Base-by-base conservation (phyloP, 164 flowering plant species). In the Kingdonia uniflora region DNA sequence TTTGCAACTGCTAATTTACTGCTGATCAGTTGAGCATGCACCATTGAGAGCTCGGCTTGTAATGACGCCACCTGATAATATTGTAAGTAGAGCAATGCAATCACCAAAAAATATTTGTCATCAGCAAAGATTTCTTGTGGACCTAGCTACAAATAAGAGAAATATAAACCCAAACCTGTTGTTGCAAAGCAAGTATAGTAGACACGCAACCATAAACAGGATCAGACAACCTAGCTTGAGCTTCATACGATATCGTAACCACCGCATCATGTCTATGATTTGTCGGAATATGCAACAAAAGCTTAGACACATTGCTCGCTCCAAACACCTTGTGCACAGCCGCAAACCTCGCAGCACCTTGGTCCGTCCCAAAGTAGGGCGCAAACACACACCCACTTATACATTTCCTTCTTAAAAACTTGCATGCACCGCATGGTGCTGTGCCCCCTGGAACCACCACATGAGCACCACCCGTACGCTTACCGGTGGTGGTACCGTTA, bases 151-250 rank as follows among this genome's bases (percentile, higher is more conserved):
- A n/a, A n/a, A n/a, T n/a, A n/a, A n/a, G n/a, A n/a, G n/a, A n/a
- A n/a, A n/a, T n/a, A n/a, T n/a, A n/a, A n/a, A n/a, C n/a, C 19
- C 22, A 21, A 58, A 90, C 95, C 97, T 90, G 97, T 56, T 81
- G 96, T 42, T 86, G 94, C 60, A 90, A 54, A 49, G 87, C 87
- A 47, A 87, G 76, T n/a, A 90, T 77, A 58, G 94, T 82, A 14
- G 97, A 87, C 15, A 85, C 89, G 52, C 97, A 90, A 14, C 97
- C 97, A 57, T 84, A 84, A 46, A 87, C 95, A 0, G 91, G 97
- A 51, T 87, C 95, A 2, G 95, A 79, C 19, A 90, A 72, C 71
- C 97, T 76, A 7, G 95, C 91, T 59, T 87, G 97, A 42, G 97
- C 95, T 57, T 86, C 95, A 50, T 84, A 90, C 0, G 81, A 75